Evolutionary conservation across 306 rosid genomes (phyloP), one percentile per base, ranked within the genome.

Genomic region (Echinosophora koreensis): DNA sequence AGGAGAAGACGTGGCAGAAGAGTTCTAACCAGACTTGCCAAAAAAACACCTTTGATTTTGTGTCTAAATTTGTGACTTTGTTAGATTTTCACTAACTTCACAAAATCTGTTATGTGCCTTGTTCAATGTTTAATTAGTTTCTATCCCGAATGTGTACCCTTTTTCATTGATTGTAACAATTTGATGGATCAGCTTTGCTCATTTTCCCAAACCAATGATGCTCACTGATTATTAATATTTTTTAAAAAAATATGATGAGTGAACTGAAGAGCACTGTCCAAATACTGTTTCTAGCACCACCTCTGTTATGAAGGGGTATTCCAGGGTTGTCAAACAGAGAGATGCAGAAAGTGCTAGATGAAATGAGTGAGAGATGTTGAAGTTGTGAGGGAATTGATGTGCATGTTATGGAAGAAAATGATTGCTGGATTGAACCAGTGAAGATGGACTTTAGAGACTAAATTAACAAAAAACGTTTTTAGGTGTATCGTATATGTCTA

Each of bases 341-440:
- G 51, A 32, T 22, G 90, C 94, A 27, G 69, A 87, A 88, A 77
- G 58, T 92, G 83, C 63, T 88, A 63, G 90, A 81, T 46, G 95
- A 85, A 90, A 88, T 89, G 94, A 4, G 68, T 76, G 89, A 76
- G 22, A 22, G 22, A 22, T 22, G 22, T 22, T 22, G 22, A 22
- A 22, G 22, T 22, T 22, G 22, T 22, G 22, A 22, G 22, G 22
- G 22, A 22, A 22, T 22, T 22, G 22, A 22, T 22, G 22, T 22
- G 1, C 22, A 22, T 22, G 22, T 22, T 22, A 22, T 22, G 22
- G 22, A 1, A 22, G 22, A 22, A 22, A 22, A 22, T 22, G 22
- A 22, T 0, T 22, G 22, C 22, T 0, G 22, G 22, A 22, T 22
- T 0, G 22, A 22, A 22, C 22, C 22, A 22, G 22, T 22, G 22